Evolutionary conservation across 179 eudicot species (phyloP).

Genomic region (Drosera spatulata): DNA sequence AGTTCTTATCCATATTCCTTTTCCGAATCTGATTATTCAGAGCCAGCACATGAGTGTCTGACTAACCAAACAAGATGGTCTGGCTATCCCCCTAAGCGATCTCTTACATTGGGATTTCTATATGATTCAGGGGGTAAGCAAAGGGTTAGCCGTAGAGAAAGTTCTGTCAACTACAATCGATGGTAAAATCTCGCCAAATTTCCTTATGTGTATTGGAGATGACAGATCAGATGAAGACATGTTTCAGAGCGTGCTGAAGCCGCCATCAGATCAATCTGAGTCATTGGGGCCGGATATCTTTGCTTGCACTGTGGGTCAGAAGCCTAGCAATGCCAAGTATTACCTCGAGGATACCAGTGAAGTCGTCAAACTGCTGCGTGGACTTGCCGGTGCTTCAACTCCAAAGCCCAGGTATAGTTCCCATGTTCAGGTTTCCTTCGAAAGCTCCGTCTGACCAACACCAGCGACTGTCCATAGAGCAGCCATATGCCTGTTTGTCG

Average conservation of each 20-base stretch:
- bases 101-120: not conserved
- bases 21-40: too few species aligned
- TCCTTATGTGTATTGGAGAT: conserved; percentile 78
- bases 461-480: too few species aligned
- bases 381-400: conserved; percentile 53
- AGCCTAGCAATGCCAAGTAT: conserved; percentile 89
- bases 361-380: conserved; percentile 44
- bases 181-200: conserved; percentile 45
- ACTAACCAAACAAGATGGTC: too few species aligned
- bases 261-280: conserved; percentile 23
- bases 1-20: too few species aligned
- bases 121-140: conserved; percentile 63
- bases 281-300: conserved; percentile 38
- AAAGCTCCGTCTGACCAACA: conserved; percentile 25
- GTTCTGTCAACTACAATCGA: conserved; percentile 40
- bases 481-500: too few species aligned
- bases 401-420: conserved; percentile 44
- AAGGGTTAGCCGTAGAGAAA: conserved; percentile 70
- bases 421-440: conserved; percentile 59
- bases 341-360: conserved; percentile 70
- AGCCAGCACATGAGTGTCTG: too few species aligned
- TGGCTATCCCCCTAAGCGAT: too few species aligned
- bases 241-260: conserved; percentile 59
- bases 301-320: conserved; percentile 81
- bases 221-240: conserved; percentile 91